A percentile compares a stretch with the other conserved stretches of the same genome.
Evolutionary conservation across 2,329 filamentous ascomycete genomes (phyloP).

Genomic region (Teratosphaeria zuluensis): DNA sequence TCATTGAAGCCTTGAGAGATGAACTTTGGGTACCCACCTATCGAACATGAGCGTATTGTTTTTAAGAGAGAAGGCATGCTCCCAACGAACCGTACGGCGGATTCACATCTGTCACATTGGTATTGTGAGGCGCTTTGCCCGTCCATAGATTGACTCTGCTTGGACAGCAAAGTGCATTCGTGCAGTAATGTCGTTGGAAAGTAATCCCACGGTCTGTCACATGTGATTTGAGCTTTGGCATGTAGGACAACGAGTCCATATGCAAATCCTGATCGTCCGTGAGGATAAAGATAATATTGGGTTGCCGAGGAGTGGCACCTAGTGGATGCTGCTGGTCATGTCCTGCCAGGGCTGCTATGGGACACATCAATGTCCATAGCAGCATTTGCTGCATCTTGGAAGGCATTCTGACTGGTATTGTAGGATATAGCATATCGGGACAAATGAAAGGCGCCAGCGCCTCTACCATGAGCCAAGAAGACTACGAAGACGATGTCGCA

Average conservation of each 20-base stretch:
- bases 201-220: conserved; percentile 49
- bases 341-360: not conserved
- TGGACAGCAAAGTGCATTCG: conserved; percentile 58
- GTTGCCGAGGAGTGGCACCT: conserved; percentile 1
- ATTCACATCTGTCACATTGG: conserved; percentile 54
- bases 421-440: too few species aligned
- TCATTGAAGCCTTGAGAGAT: conserved; percentile 55
- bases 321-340: not conserved
- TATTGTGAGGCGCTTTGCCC: conserved; percentile 58
- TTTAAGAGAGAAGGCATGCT: not conserved
- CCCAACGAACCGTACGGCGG: conserved; percentile 41
- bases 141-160: conserved; percentile 57
- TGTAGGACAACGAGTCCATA: conserved; percentile 52
- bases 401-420: not conserved
- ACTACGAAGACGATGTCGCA: not conserved
- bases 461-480: not conserved
- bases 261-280: conserved; percentile 60
- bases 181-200: conserved; percentile 56
- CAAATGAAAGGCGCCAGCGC: not conserved
- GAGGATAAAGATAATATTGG: conserved; percentile 58
- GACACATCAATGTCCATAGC: not conserved
- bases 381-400: not conserved
- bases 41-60: not conserved
- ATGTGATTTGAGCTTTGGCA: conserved; percentile 48
- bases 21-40: conserved; percentile 56